Evolutionary conservation across 768 basidiomycete genomes (phyloP).

Genomic region (Podaxis carcinomalis): DNA sequence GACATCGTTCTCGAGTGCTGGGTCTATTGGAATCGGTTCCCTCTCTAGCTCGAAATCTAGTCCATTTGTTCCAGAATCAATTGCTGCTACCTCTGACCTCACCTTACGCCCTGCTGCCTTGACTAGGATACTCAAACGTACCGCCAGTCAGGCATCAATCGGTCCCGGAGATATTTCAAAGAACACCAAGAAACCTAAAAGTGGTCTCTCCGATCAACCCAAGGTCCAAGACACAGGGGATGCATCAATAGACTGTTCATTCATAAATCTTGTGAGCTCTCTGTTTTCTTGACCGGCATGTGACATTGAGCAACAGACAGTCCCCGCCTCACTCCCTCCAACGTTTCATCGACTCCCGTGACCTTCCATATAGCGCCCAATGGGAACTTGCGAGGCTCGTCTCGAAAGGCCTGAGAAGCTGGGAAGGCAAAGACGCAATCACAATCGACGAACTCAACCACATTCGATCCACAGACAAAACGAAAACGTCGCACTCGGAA

Average conservation of each 20-base stretch:
- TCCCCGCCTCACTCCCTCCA: constrained; percentile 19
- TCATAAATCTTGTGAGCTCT: constrained; percentile 1
- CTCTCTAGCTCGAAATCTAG: background rate
- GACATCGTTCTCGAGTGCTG: background rate
- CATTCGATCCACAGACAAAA: background rate
- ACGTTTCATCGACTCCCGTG: constrained; percentile 21
- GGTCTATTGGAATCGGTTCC: background rate
- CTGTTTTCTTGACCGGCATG: background rate
- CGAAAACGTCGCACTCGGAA: background rate
- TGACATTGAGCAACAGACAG: constrained; percentile 8
- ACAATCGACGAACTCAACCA: constrained; percentile 21
- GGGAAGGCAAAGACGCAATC: constrained; percentile 27
- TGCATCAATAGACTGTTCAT: background rate
- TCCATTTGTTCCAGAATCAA: background rate
- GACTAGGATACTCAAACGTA: background rate
- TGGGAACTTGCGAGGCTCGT: constrained; percentile 50
- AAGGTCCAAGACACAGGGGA: background rate
- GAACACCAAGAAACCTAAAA: background rate
- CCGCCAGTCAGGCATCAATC: background rate
- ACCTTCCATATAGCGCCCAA: constrained; percentile 42
- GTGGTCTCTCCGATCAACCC: background rate
- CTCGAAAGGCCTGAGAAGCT: constrained; percentile 20
- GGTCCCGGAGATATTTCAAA: background rate
- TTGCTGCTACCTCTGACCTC: background rate
- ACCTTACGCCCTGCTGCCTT: background rate